Percentiles rank a stretch among this genome's conserved stretches.
Conservation (phyloP, 495 filamentous ascomycete genomes). For the Neurospora sublineolata region DNA sequence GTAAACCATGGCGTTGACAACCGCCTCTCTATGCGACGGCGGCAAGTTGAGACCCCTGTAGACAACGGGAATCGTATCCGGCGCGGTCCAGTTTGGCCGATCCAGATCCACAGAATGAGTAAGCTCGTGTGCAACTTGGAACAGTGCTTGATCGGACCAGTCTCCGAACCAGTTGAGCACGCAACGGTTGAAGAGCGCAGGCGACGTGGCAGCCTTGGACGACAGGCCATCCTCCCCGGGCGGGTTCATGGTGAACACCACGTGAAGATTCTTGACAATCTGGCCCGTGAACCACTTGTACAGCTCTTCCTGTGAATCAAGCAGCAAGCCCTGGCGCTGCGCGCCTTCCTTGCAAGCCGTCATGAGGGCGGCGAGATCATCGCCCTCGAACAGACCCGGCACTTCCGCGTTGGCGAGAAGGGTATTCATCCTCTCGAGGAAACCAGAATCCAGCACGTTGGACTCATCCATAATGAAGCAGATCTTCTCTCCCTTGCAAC, state of each 20-base stretch:
- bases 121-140: constrained; percentile 92
- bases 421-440: constrained; percentile 98
- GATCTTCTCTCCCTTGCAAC: constrained; percentile 97
- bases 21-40: constrained; percentile 75
- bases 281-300: constrained; percentile 99
- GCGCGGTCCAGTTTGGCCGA: constrained; percentile 69
- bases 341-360: constrained; percentile 97
- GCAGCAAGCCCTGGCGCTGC: constrained; percentile 83
- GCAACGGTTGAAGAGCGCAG: constrained; percentile 95
- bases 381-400: constrained; percentile 93
- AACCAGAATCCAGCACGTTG: constrained; percentile 95
- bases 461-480: constrained; percentile 99
- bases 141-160: constrained; percentile 98
- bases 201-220: constrained; percentile 93
- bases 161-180: constrained; percentile 99
- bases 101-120: constrained; percentile 94
- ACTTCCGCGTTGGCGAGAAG: constrained; percentile 96
- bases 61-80: constrained; percentile 82
- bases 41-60: constrained; percentile 78
- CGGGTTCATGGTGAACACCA: constrained; percentile 99
- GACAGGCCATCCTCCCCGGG: constrained; percentile 78
- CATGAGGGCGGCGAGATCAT: constrained; percentile 93
- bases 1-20: constrained; percentile 97
- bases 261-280: constrained; percentile 96
- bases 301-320: constrained; percentile 94